Conservation (phyloP, 371 early-diverging fungal genomes). For the Mortierella sp. region DNA sequence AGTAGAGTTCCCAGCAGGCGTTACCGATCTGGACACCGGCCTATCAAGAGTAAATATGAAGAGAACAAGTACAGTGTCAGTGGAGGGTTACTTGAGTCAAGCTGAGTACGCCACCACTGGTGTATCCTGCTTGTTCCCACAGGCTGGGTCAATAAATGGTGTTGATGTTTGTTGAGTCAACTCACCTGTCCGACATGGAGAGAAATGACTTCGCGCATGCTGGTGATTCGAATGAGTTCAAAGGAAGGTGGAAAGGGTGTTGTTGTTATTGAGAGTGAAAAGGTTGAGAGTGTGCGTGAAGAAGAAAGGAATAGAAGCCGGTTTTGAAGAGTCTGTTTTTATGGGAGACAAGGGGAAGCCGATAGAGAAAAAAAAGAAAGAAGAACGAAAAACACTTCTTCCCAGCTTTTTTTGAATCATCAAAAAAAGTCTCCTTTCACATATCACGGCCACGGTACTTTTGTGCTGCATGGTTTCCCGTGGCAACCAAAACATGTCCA, state of each 20-base stretch:
- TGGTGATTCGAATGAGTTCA: constrained; percentile 18
- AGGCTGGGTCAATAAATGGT: neutral
- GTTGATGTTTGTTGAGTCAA: neutral
- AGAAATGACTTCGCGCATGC: constrained; percentile 56
- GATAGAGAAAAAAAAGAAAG: constrained; percentile 46
- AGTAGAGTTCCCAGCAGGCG: constrained; percentile 99
- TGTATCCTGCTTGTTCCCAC: too few relatives aligned
- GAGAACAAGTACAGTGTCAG: neutral
- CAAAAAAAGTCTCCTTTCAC: too few relatives aligned
- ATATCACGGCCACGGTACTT: too few relatives aligned
- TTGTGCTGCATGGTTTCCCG: constrained; percentile 4
- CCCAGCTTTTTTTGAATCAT: neutral
- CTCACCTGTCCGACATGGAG: constrained; percentile 51
- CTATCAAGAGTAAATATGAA: constrained; percentile 44
- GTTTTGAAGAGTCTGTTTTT: constrained; percentile 43
- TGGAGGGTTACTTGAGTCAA: neutral
- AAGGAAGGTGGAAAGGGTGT: neutral
- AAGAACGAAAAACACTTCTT: constrained; percentile 33
- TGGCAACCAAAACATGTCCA: neutral
- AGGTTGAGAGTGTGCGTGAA: neutral
- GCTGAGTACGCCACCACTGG: neutral
- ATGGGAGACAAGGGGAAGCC: constrained; percentile 44
- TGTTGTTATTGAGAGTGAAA: constrained; percentile 7
- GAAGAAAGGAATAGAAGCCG: constrained; percentile 18
- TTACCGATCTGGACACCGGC: constrained; percentile 99